Evolutionary conservation across 495 filamentous ascomycete genomes (phyloP), one percentile per base, ranked within the genome.

Genomic region (Letharia lupina): DNA sequence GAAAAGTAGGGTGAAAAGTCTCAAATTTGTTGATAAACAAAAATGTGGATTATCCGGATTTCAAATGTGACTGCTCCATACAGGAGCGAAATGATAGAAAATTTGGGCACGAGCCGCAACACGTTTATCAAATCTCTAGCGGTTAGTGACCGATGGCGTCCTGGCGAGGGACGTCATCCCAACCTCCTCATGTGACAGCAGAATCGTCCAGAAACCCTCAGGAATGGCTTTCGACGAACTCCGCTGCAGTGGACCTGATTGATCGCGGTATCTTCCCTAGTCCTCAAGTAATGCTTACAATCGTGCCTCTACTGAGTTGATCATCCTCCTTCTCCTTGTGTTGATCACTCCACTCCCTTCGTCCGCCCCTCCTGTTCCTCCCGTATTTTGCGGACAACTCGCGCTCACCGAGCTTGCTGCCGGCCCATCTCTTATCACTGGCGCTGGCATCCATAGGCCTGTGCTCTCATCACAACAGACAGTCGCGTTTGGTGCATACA

Each of bases 391-490:
- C 28, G 58, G 58, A 44, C 58, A 61, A 23, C 39, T 44, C 15
- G 58, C 58, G 20, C 39, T 41, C 58, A 61, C 13, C 33, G 11
- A 42, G 20, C 13, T 41, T 31, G 37, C 41, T 12, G 35, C 58
- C 10, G 58, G 35, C 18, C 39, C 41, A 23, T 61, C 58, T 61
- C 58, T 42, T 41, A 61, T 61, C 58, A 61, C 58, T 44, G 58
- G 39, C 13, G 58, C 58, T 44, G 58, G 33, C 4, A 61, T 13
- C 58, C 58, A 61, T 16, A 42, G 41, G 15, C 58, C 58, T 61
- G 58, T 61, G 28, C 58, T 61, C 37, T 41, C 41, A 44, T 61
- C 58, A 61, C 58, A 61, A 42, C 58, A 61, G 37, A 61, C 58
- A 61, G 37, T 61, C 9, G 15, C 37, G 13, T 61, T 61, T 6